Conservation (phyloP, 78 protist genomes). For the Dictyostelium intermedium region DNA sequence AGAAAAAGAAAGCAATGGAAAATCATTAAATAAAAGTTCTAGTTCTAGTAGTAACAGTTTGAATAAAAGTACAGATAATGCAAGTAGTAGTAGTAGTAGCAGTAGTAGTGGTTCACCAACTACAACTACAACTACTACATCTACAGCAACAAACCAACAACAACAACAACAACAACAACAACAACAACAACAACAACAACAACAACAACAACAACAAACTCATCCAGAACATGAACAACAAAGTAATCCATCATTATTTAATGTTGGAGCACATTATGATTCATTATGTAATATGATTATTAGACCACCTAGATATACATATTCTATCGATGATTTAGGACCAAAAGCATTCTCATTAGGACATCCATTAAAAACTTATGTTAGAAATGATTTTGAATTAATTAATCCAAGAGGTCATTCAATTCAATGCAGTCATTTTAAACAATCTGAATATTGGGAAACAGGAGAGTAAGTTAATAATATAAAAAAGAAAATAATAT, state of each 20-base stretch:
- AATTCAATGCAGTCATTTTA: constrained; percentile 81
- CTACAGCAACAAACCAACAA: not conserved
- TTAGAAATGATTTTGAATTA: constrained; percentile 75
- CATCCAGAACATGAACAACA: not conserved
- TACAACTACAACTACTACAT: not conserved
- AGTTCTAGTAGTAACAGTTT: not conserved
- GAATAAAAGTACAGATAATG: not conserved
- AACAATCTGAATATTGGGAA: constrained; percentile 51
- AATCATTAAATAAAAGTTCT: not conserved
- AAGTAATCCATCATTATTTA: constrained; percentile 16
- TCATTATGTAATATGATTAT: constrained; percentile 68
- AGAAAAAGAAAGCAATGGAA: not conserved
- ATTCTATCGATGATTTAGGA: constrained; percentile 60
- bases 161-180: not conserved
- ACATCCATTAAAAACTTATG: constrained; percentile 14
- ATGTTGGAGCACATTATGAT: constrained; percentile 65
- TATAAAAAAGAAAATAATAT: not conserved
- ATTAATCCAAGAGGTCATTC: constrained; percentile 46
- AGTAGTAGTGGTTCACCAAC: not conserved
- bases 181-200: not conserved
- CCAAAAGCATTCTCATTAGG: constrained; percentile 66
- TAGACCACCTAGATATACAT: constrained; percentile 75
- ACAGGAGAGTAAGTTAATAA: constrained; percentile 20
- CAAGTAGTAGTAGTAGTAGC: not conserved
- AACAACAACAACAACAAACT: not conserved